These are phyloP conservation scores for Geotrichum restrictum DNA, from an alignment of 1,139 yeast genomes.

Conservation along the genomic window DNA sequence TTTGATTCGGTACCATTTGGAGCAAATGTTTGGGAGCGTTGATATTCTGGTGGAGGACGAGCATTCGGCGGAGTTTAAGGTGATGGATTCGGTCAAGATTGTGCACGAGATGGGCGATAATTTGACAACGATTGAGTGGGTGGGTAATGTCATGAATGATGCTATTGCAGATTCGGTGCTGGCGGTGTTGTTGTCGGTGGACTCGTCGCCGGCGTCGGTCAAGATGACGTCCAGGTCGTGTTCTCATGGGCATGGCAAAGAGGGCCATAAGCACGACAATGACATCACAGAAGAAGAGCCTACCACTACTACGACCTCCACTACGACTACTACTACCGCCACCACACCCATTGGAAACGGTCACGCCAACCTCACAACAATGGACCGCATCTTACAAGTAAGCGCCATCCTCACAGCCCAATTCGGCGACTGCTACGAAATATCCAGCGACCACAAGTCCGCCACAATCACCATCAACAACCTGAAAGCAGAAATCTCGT, in stretches of 20 bases:
- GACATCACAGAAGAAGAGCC: constrained; percentile 12
- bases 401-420: constrained; percentile 69
- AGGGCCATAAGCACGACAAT: constrained; percentile 6
- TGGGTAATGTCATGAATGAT: constrained; percentile 83
- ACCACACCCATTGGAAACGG: constrained; percentile 30
- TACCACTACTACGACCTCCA: too few relatives aligned
- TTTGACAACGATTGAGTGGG: constrained; percentile 70
- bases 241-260: constrained; percentile 28
- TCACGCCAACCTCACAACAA: constrained; percentile 39
- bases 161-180: constrained; percentile 92
- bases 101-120: constrained; percentile 31
- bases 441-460: constrained; percentile 42
- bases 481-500: constrained; percentile 65
- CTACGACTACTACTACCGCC: too few relatives aligned
- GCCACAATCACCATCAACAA: constrained; percentile 69
- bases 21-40: constrained; percentile 91
- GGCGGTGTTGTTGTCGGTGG: constrained; percentile 85
- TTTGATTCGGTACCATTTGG: constrained; percentile 79
- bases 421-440: constrained; percentile 71
- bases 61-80: constrained; percentile 42
- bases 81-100: constrained; percentile 48
- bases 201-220: constrained; percentile 92
- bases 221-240: constrained; percentile 67
- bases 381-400: constrained; percentile 60
- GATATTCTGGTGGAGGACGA: constrained; percentile 58